These are phyloP conservation scores for Posidonia oceanica DNA, from an alignment of 116 monocot species.

Conservation along the genomic window DNA sequence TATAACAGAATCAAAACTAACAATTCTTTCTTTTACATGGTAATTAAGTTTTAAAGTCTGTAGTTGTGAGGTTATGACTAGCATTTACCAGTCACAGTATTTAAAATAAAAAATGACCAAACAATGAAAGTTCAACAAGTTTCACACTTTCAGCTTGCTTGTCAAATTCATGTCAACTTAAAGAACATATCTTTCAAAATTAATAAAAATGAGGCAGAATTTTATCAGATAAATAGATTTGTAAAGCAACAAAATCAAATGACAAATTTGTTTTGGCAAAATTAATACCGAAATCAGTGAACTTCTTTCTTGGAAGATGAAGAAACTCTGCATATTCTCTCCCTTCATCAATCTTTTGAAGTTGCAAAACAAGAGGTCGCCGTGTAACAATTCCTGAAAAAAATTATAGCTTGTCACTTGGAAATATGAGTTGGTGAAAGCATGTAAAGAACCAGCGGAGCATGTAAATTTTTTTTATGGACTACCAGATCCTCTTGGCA, in stretches of 20 bases:
- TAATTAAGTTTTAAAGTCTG: no score
- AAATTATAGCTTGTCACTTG: not conserved
- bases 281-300: slow-evolving; percentile 49
- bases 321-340: slow-evolving; percentile 66
- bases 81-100: no score
- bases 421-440: not conserved
- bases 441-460: not conserved
- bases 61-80: no score
- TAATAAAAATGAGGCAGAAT: no score
- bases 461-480: not conserved
- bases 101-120: no score
- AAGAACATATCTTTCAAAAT: no score
- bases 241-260: not conserved
- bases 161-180: no score
- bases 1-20: no score
- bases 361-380: slow-evolving; percentile 57
- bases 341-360: slow-evolving; percentile 47
- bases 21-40: no score
- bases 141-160: no score
- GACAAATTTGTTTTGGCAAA: slow-evolving; percentile 1
- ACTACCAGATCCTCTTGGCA: slow-evolving; percentile 60
- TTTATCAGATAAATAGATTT: not conserved
- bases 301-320: slow-evolving; percentile 39
- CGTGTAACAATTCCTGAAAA: slow-evolving; percentile 46
- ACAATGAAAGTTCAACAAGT: no score